Conservation (phyloP, 257 asterid species). For the Jacaranda copaia region DNA sequence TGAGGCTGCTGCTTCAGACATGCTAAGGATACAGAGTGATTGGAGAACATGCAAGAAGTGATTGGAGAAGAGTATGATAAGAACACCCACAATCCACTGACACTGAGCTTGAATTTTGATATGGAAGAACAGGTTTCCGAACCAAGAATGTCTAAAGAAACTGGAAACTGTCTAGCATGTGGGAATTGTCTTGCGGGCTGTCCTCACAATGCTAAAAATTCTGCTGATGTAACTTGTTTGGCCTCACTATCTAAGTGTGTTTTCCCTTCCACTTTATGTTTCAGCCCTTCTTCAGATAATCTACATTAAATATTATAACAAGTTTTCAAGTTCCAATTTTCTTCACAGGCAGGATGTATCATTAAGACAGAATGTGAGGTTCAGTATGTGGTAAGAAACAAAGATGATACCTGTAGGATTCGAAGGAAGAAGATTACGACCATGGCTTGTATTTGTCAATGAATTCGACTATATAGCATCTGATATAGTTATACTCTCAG, state of each 20-base stretch:
- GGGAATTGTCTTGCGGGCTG: constrained; percentile 72
- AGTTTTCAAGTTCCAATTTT: background rate
- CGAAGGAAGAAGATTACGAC: constrained; percentile 30
- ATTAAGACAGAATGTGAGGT: constrained; percentile 62
- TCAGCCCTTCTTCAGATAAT: background rate
- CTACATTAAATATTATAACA: background rate
- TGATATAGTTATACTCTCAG: constrained; percentile 63
- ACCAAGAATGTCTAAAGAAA: constrained; percentile 32
- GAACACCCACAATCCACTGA: constrained; percentile 35
- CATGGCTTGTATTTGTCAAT: constrained; percentile 58
- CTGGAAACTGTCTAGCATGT: constrained; percentile 58
- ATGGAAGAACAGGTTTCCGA: constrained; percentile 35
- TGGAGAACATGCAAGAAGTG: constrained; percentile 52
- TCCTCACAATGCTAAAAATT: constrained; percentile 61
- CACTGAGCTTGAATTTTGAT: constrained; percentile 52
- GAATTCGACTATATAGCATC: constrained; percentile 51
- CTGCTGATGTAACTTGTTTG: constrained; percentile 60
- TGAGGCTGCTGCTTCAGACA: constrained; percentile 51
- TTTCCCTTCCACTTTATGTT: background rate
- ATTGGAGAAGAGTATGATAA: constrained; percentile 32
- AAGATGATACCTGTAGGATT: constrained; percentile 14
- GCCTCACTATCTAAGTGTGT: constrained; percentile 56
- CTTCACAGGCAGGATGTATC: constrained; percentile 58
- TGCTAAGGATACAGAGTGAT: constrained; percentile 52
- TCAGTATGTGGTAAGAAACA: constrained; percentile 50